A percentile compares a stretch with the other conserved stretches of the same genome.
Conservation (phyloP, 2,329 filamentous ascomycete genomes). For the Nothomitra cinnamomea region DNA sequence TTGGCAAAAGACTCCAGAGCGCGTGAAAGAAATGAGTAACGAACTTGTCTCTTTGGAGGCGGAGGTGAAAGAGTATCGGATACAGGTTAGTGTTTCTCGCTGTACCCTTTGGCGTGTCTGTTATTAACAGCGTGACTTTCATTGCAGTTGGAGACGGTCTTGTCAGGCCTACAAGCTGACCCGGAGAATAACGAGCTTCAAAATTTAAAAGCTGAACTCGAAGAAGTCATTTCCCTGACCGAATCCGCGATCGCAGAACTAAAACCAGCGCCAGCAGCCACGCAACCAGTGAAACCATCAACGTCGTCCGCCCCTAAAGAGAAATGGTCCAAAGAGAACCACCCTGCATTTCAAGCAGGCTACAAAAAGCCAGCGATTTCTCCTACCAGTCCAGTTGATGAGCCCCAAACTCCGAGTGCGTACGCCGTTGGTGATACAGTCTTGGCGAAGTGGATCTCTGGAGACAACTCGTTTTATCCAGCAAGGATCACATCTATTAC, state of each 20-base stretch:
- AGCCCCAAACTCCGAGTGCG: conserved; percentile 32
- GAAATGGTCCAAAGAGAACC: conserved; percentile 68
- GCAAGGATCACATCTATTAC: conserved; percentile 88
- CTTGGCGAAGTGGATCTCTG: conserved; percentile 77
- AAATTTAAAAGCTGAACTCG: conserved; percentile 62
- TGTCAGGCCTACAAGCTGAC: conserved; percentile 60
- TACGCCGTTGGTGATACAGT: conserved; percentile 84
- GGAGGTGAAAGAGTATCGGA: conserved; percentile 40
- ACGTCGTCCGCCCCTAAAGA: conserved; percentile 40
- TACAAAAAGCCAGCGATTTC: conserved; percentile 26
- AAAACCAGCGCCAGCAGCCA: conserved; percentile 38
- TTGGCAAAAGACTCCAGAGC: background rate
- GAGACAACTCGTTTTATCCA: conserved; percentile 80
- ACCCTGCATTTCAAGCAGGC: conserved; percentile 55
- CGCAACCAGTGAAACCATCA: conserved; percentile 27
- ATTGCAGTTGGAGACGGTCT: conserved; percentile 57
- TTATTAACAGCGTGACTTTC: background rate
- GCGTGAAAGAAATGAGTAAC: conserved; percentile 2
- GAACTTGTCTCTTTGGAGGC: conserved; percentile 8
- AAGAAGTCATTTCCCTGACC: conserved; percentile 63
- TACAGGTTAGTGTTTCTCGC: conserved; percentile 29
- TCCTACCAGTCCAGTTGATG: conserved; percentile 18
- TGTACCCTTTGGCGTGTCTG: background rate
- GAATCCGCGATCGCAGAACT: conserved; percentile 69
- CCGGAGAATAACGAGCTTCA: conserved; percentile 65